phyloP scores from a whole-genome alignment of 129 eudicot genomes.

The Kitagawia praeruptora region DNA sequence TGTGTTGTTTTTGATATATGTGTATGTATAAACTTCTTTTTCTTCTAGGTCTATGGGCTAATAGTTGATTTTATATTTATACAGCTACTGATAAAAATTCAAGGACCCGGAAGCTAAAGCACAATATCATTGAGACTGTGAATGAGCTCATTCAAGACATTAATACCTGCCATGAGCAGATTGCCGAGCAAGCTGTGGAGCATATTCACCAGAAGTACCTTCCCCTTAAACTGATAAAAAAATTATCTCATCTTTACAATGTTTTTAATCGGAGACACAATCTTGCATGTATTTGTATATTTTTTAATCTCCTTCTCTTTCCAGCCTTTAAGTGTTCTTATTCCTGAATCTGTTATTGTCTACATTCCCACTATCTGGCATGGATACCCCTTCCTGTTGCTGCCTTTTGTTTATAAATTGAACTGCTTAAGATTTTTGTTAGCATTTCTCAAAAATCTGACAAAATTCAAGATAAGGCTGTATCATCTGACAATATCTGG shows the following conservation, averaged over 20 bases:
- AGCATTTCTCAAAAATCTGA: not conserved
- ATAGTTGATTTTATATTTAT: slow-evolving; percentile 8
- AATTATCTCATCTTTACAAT: too few relatives aligned
- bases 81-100: slow-evolving; percentile 86
- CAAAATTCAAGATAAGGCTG: not conserved
- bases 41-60: not conserved
- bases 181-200: slow-evolving; percentile 98
- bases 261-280: not conserved
- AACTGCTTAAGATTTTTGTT: not conserved
- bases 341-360: too few relatives aligned
- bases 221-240: not conserved
- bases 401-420: not conserved
- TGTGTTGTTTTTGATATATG: not conserved
- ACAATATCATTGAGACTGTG: slow-evolving; percentile 87
- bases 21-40: not conserved
- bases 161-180: slow-evolving; percentile 86
- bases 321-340: not conserved
- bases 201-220: slow-evolving; percentile 94
- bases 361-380: not conserved
- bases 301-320: not conserved
- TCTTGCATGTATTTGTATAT: not conserved
- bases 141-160: slow-evolving; percentile 95
- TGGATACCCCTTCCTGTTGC: not conserved
- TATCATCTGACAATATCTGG: not conserved
- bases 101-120: slow-evolving; percentile 73